Evolutionary conservation across 371 early-diverging fungal species (phyloP).

Genomic region (Apophysomyces variabilis): DNA sequence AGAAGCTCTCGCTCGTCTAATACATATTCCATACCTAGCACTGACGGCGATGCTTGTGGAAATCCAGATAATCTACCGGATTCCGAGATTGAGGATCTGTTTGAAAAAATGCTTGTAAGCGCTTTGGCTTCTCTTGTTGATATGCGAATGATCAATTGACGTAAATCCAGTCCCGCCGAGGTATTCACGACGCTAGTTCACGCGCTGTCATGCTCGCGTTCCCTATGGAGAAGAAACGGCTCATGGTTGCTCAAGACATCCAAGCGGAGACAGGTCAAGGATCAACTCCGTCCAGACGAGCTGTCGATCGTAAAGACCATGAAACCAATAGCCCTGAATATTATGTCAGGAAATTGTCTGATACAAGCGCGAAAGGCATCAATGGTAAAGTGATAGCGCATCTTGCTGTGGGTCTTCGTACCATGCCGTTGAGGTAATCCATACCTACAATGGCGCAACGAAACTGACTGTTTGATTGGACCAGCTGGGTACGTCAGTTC

Average conservation of each 20-base stretch:
- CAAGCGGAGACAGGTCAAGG: slow-evolving; percentile 33
- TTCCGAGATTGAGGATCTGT: slow-evolving; percentile 45
- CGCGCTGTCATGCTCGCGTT: slow-evolving; percentile 47
- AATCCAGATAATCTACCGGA: slow-evolving; percentile 18
- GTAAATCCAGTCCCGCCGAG: slow-evolving; percentile 44
- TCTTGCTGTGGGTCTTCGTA: slow-evolving; percentile 67
- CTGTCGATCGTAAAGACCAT: slow-evolving; percentile 6
- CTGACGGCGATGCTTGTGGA: slow-evolving; percentile 9
- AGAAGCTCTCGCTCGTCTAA: slow-evolving; percentile 19
- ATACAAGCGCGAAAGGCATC: slow-evolving; percentile 58
- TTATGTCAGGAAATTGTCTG: slow-evolving; percentile 45
- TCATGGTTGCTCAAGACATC: slow-evolving; percentile 58
- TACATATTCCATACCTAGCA: slow-evolving; percentile 18
- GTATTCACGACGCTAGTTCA: slow-evolving; percentile 45
- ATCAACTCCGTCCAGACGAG: slow-evolving; percentile 10
- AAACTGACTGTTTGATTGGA: slow-evolving; percentile 22
- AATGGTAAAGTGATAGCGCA: slow-evolving; percentile 60
- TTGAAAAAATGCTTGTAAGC: slow-evolving; percentile 57
- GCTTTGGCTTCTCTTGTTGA: background rate
- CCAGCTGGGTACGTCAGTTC: slow-evolving; percentile 67
- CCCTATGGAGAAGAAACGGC: slow-evolving; percentile 52
- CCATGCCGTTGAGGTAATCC: slow-evolving; percentile 76
- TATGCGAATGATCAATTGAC: slow-evolving; percentile 4
- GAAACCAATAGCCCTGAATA: slow-evolving; percentile 3
- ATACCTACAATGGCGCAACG: background rate